Evolutionary conservation across 331 rosid genomes (phyloP).

Genomic region (Quercus phellos): DNA sequence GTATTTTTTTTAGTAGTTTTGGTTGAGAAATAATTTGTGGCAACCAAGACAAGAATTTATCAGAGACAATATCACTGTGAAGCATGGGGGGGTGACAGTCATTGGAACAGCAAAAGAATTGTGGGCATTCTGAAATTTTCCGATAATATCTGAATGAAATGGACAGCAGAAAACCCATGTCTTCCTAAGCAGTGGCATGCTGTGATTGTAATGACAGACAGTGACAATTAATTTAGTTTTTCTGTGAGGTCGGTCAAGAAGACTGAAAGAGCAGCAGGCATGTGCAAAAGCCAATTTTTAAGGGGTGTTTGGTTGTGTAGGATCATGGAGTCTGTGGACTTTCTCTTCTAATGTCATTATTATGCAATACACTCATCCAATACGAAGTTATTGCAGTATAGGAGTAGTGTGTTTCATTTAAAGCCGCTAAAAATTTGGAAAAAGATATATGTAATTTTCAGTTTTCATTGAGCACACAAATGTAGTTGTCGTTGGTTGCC

Average conservation of each 20-base stretch:
- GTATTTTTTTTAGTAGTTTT: not conserved
- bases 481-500: too few relatives aligned
- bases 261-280: slow-evolving; percentile 24
- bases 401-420: too few relatives aligned
- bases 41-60: slow-evolving; percentile 5
- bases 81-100: slow-evolving; percentile 24
- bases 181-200: slow-evolving; percentile 34
- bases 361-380: too few relatives aligned
- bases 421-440: too few relatives aligned
- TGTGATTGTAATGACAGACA: slow-evolving; percentile 51
- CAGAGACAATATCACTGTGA: slow-evolving; percentile 16
- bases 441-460: too few relatives aligned
- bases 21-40: not conserved
- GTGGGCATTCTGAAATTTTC: slow-evolving; percentile 20
- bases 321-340: too few relatives aligned
- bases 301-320: slow-evolving; percentile 30
- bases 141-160: slow-evolving; percentile 58
- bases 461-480: too few relatives aligned
- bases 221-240: slow-evolving; percentile 20
- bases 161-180: slow-evolving; percentile 46
- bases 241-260: slow-evolving; percentile 24
- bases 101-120: slow-evolving; percentile 20
- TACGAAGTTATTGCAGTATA: too few relatives aligned
- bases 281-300: slow-evolving; percentile 69
- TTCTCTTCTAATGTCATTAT: too few relatives aligned